Conservation (phyloP, 2,329 filamentous ascomycete species). For the Cucurbitaria berberidis region DNA sequence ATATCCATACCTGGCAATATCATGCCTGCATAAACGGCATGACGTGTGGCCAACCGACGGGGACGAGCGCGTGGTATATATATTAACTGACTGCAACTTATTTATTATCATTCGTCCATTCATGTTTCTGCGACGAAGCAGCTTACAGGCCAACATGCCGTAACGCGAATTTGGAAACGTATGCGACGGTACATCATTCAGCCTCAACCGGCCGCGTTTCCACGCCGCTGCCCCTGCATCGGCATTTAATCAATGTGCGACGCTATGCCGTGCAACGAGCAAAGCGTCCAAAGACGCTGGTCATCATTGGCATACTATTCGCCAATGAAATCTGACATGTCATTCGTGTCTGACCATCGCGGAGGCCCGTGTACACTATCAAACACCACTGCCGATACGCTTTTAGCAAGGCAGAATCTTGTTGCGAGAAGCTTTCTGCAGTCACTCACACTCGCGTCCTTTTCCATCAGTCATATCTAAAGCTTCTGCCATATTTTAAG, state of each 20-base stretch:
- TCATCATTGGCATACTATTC: neutral
- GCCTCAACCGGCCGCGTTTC: constrained; percentile 2
- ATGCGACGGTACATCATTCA: neutral
- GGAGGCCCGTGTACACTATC: neutral
- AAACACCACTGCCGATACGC: neutral
- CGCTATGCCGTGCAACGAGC: neutral
- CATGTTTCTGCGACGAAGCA: too few species aligned
- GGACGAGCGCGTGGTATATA: constrained; percentile 2
- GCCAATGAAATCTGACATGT: neutral
- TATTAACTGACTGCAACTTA: neutral
- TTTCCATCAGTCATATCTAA: neutral
- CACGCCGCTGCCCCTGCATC: constrained; percentile 1
- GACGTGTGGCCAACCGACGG: constrained; percentile 3
- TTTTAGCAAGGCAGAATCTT: constrained; percentile 1
- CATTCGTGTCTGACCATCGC: constrained; percentile 1
- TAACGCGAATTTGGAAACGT: neutral
- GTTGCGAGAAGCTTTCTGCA: neutral
- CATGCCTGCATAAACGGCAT: constrained; percentile 3
- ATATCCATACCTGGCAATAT: constrained; percentile 5
- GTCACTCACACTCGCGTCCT: neutral
- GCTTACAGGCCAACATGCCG: neutral
- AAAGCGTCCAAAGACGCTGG: neutral
- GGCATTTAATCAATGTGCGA: constrained; percentile 1
- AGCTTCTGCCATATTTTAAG: neutral
- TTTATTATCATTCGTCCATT: too few species aligned